phyloP scores from a whole-genome alignment of 495 filamentous ascomycete species.

The Entonaema liquescens region DNA sequence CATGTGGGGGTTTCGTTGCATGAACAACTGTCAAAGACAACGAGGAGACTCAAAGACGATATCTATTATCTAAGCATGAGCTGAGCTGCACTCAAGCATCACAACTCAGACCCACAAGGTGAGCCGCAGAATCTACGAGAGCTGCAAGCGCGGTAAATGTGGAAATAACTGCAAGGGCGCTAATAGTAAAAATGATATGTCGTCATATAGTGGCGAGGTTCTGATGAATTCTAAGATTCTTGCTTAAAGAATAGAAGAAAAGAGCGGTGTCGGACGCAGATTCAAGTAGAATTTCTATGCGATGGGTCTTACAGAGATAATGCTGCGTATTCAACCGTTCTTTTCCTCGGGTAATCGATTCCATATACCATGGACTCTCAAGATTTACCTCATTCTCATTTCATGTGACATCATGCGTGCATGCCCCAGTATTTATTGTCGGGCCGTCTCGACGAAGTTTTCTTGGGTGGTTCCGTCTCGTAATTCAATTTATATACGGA shows the following conservation, averaged over 20 bases:
- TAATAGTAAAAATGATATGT: not conserved
- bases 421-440: conserved; percentile 1
- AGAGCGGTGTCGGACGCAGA: not conserved
- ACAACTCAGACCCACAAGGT: not conserved
- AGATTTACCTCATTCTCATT: not conserved
- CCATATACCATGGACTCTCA: not conserved
- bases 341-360: not conserved
- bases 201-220: conserved; percentile 2
- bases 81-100: not conserved
- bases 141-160: not conserved
- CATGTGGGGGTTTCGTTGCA: not conserved
- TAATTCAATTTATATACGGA: not conserved
- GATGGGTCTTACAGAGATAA: conserved; percentile 3
- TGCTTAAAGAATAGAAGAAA: not conserved
- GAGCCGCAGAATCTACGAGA: not conserved
- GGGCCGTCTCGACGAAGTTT: not conserved
- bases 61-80: not conserved
- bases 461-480: not conserved
- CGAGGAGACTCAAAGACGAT: not conserved
- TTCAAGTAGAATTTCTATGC: not conserved
- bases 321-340: not conserved
- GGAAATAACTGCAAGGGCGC: conserved; percentile 1
- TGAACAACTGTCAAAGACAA: conserved; percentile 1
- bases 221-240: not conserved
- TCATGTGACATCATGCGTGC: conserved; percentile 3